Conservation (phyloP, 1,139 yeast species). For the Suhomyces panamericanus region DNA sequence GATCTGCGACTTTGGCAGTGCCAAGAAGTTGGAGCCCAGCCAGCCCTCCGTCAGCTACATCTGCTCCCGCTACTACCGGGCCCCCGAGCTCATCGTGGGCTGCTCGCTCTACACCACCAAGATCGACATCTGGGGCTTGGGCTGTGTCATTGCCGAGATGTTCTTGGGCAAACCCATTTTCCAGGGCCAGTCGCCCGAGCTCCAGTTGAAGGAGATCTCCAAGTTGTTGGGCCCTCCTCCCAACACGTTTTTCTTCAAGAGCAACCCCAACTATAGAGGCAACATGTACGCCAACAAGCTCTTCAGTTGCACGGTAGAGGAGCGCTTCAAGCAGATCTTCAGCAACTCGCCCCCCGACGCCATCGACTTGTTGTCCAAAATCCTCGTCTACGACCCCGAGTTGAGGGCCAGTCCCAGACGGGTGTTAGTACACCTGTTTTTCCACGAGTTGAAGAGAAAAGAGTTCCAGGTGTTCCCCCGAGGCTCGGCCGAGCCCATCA, state of each 20-base stretch:
- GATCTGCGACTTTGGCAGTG: slow-evolving; percentile 82
- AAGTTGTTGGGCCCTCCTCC: slow-evolving; percentile 78
- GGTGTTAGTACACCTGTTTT: slow-evolving; percentile 70
- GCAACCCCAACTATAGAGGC: slow-evolving; percentile 73
- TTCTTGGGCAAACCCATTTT: slow-evolving; percentile 77
- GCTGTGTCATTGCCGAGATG: slow-evolving; percentile 86
- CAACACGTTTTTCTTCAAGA: slow-evolving; percentile 68
- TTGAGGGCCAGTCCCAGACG: slow-evolving; percentile 63
- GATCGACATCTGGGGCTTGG: slow-evolving; percentile 84
- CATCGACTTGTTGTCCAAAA: slow-evolving; percentile 65
- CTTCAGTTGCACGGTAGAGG: slow-evolving; percentile 60
- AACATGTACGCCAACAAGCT: slow-evolving; percentile 69
- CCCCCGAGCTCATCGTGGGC: slow-evolving; percentile 80
- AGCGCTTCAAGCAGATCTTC: slow-evolving; percentile 67
- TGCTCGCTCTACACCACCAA: slow-evolving; percentile 74
- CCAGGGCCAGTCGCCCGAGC: slow-evolving; percentile 75
- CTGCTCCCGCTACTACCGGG: slow-evolving; percentile 78
- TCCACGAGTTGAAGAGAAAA: slow-evolving; percentile 60
- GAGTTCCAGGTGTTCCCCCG: slow-evolving; percentile 62
- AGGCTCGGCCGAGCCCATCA: slow-evolving; percentile 43
- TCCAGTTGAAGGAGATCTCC: slow-evolving; percentile 75
- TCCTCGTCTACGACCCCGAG: slow-evolving; percentile 73
- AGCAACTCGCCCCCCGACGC: slow-evolving; percentile 71
- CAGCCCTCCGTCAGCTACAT: slow-evolving; percentile 79
- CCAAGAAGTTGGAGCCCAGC: slow-evolving; percentile 69